Evolutionary conservation across 179 eudicot species (phyloP), one percentile per base, ranked within the genome.

Genomic region (Gypsophila paniculata): DNA sequence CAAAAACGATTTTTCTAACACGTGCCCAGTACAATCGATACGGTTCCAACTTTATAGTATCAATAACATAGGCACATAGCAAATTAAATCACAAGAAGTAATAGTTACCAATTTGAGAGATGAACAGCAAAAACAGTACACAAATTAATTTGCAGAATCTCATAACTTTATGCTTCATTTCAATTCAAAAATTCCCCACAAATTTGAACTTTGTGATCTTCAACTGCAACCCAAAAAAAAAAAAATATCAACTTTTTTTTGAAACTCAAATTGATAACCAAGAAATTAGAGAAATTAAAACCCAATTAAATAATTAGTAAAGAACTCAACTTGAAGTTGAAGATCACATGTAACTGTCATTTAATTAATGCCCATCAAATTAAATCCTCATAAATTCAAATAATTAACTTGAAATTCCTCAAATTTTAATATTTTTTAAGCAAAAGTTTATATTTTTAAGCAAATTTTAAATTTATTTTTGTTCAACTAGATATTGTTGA

Each of bases 41-140:
- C 2, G 60, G 13, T 39, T 52, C 18, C 49, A 59, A 59, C 46
- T 62, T 32, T 9, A 21, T 32, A 46, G 15, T 1, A 68, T 22
- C 25, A 42, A 53, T 19, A 39, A 64, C 4, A 53, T 26, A 2
- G 51, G 7, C 42, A 64, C 1, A 71, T 14, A 34, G 39, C 17
- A 8, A 38, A 58, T 6, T 4, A 29, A 71, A 65, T 5, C 42
- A 49, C 4, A 15, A 34, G 59, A 53, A 57, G 18, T 9, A 52
- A 21, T 81, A 29, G 34, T 29, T 29, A 81, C 81, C 84, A 65
- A 63, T 61, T 21, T 74, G 70, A n/a, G 76, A 66, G 23, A 59
- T 54, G 46, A 77, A 32, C 57, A 81, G 61, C 71, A 76, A 66
- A 70, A 74, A 53, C 44, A 76, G 34, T 17, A 74, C 32, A 52